Evolutionary conservation across 306 rosid species (phyloP).

Genomic region (Sechiopsis laciniata): DNA sequence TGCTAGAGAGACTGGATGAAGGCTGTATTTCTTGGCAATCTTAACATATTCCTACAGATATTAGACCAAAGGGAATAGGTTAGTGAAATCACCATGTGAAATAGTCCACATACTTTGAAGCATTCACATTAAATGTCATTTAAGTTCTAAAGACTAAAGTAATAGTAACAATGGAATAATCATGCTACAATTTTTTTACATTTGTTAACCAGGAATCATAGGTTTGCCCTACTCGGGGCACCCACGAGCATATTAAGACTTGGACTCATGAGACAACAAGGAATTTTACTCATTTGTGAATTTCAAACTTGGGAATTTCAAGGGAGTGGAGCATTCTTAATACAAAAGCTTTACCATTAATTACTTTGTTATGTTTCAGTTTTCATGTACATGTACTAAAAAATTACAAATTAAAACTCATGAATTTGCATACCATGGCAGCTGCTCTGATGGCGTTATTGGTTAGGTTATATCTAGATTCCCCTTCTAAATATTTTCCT

Average conservation of each 20-base stretch:
- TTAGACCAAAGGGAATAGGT: slow-evolving; percentile 18
- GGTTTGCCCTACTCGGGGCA: no score
- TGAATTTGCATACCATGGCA: slow-evolving; percentile 41
- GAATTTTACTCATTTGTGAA: no score
- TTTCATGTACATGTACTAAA: background rate
- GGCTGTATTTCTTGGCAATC: slow-evolving; percentile 45
- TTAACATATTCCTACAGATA: slow-evolving; percentile 59
- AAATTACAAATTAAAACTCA: background rate
- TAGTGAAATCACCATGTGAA: slow-evolving; percentile 15
- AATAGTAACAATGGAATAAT: background rate
- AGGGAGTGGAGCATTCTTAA: no score
- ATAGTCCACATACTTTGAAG: background rate
- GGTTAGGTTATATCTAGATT: slow-evolving; percentile 72
- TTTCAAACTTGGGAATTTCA: no score
- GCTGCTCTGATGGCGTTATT: slow-evolving; percentile 45
- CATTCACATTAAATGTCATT: background rate
- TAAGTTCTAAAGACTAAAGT: background rate
- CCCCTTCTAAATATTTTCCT: slow-evolving; percentile 87
- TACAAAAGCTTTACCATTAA: background rate
- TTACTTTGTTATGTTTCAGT: background rate
- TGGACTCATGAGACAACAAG: no score
- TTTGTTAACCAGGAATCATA: no score
- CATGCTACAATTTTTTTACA: no score
- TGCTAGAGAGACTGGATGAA: slow-evolving; percentile 83
- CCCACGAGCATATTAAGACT: no score